Base-by-base conservation (phyloP, 2,329 filamentous ascomycete species). In the Fusarium tjaetaba region DNA sequence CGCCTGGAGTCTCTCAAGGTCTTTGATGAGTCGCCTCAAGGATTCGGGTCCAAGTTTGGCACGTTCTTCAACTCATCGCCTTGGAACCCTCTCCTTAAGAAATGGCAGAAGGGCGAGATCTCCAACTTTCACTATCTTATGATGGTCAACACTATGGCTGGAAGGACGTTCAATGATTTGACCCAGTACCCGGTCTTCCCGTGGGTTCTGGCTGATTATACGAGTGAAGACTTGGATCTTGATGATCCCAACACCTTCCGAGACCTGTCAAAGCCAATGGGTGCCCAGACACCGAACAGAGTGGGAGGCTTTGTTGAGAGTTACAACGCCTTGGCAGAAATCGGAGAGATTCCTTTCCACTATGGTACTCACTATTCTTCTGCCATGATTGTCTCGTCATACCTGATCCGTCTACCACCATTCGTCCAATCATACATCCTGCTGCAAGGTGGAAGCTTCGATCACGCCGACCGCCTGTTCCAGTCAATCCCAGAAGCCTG, bases 81-180 rank as follows among this genome's bases (percentile, higher is more conserved):
- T 0, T 93, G 93, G 81, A 95, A 95, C 74, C 94, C 95, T 15
- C 91, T 94, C 14, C 97, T 96, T 78, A 92, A 93, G 73, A 92
- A 92, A 80, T 99, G 96, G 96, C 89, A 96, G 67, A 93, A 92
- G 80, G 96, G 97, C 18, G 96, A 99, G 78, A 94, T 98, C 56
- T 98, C 96, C 20, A 99, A 99, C 81, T 99, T 99, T 78, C 95
- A 98, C 82, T 99, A 99, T 79, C 88, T 99, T 41, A 99, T 99
- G 96, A 91, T 98, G 68, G 91, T 99, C 79, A 99, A 99, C 79
- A 98, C 96, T 0, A 94, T 99, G 89, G 97, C 97, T 34, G 96
- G 96, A 5, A 88, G 96, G 59, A 98, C 96, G 0, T 99, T 99
- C 85, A 99, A 99, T 79, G 96, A 99, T 79, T 86, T 99, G 24